These are phyloP conservation scores for Penicillium bialowiezense DNA, from an alignment of 495 filamentous ascomycete species.

Conservation along the genomic window DNA sequence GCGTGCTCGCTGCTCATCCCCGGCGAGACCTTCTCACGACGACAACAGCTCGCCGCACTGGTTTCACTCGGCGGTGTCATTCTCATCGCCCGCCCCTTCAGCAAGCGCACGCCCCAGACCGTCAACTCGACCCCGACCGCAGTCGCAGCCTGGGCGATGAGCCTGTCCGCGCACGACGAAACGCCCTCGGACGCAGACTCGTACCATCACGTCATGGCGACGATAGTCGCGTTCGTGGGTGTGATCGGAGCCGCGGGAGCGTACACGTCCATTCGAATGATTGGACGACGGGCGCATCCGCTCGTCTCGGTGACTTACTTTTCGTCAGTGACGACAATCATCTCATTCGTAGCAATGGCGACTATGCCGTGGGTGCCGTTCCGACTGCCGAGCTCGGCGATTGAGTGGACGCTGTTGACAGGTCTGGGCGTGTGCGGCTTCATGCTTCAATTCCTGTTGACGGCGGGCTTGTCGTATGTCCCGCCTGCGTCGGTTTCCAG, in stretches of 20 bases:
- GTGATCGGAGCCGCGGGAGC: constrained; percentile 77
- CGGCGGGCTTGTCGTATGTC: constrained; percentile 69
- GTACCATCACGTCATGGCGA: constrained; percentile 67
- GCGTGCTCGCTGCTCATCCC: constrained; percentile 71
- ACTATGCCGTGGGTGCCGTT: constrained; percentile 58
- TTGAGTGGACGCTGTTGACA: constrained; percentile 70
- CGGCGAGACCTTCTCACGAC: constrained; percentile 74
- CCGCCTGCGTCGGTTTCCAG: constrained; percentile 33
- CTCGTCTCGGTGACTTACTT: constrained; percentile 89
- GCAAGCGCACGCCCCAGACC: constrained; percentile 5
- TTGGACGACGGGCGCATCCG: constrained; percentile 79
- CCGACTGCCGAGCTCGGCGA: constrained; percentile 54
- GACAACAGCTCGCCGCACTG: constrained; percentile 72
- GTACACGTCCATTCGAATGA: constrained; percentile 78
- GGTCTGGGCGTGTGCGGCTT: constrained; percentile 76
- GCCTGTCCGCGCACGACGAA: constrained; percentile 15
- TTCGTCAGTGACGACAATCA: constrained; percentile 63
- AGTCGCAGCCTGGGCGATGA: neutral
- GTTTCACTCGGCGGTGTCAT: constrained; percentile 79
- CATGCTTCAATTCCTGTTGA: constrained; percentile 84
- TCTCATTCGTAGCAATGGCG: constrained; percentile 59
- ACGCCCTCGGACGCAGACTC: constrained; percentile 34
- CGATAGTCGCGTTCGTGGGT: constrained; percentile 71
- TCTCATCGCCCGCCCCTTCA: constrained; percentile 75
- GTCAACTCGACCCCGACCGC: neutral